Percentiles rank a stretch among this genome's conserved stretches.
These are phyloP conservation scores for Colletotrichum noveboracense DNA, from an alignment of 2,329 filamentous ascomycete genomes.

Conservation along the genomic window DNA sequence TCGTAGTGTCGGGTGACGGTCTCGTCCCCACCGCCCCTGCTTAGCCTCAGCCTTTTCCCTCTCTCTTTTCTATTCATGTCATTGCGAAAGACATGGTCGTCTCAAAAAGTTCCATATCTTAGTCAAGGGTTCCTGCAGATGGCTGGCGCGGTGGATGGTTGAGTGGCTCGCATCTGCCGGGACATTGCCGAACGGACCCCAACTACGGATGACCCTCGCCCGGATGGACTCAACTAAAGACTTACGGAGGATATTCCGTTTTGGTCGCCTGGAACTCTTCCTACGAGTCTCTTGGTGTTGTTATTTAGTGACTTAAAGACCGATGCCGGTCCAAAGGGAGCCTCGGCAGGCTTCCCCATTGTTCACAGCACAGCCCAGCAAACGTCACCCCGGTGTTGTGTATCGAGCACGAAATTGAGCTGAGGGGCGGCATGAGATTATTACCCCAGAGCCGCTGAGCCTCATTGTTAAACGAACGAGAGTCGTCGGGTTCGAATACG, in stretches of 20 bases:
- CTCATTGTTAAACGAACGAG: neutral
- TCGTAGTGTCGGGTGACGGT: neutral
- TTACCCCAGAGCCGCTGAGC: neutral
- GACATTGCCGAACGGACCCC: neutral
- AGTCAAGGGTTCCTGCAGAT: neutral
- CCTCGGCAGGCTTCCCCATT: neutral
- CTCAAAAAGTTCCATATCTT: neutral
- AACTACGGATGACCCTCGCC: neutral
- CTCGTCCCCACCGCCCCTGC: neutral
- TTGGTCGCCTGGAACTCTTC: neutral
- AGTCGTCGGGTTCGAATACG: neutral
- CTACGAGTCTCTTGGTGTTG: neutral
- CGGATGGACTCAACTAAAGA: neutral
- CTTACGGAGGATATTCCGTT: fast-evolving
- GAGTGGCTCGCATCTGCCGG: neutral
- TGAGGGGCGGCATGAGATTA: neutral
- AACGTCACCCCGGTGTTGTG: neutral
- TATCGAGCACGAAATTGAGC: neutral
- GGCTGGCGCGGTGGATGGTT: neutral
- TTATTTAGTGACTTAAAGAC: neutral
- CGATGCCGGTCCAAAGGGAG: neutral
- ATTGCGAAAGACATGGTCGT: neutral
- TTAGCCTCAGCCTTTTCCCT: neutral
- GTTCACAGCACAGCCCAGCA: neutral
- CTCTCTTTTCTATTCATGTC: neutral